Evolutionary conservation across 2,329 filamentous ascomycete species (phyloP).

Genomic region (Cephalotrichum gorgonifer): DNA sequence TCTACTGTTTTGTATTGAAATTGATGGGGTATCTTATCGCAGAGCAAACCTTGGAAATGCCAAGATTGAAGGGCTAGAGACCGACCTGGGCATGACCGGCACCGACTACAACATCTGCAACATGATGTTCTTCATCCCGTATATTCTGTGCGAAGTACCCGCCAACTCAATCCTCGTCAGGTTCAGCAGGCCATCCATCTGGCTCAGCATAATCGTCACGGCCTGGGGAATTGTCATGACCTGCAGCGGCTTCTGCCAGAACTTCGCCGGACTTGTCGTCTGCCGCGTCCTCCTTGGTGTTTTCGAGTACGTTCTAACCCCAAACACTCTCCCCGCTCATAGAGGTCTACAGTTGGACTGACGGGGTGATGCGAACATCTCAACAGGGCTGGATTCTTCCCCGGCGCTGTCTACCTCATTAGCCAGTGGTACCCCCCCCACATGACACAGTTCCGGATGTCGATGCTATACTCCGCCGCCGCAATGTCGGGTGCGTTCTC

Average conservation of each 20-base stretch:
- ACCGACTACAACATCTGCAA: conserved; percentile 41
- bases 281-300: conserved; percentile 13
- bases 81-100: conserved; percentile 35
- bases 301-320: conserved; percentile 14
- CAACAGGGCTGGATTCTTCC: conserved; percentile 4
- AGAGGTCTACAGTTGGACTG: no score
- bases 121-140: conserved; percentile 46
- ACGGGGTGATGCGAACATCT: no score
- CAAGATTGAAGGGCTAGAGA: conserved; percentile 25
- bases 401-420: conserved; percentile 18
- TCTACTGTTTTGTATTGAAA: not conserved
- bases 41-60: conserved; percentile 15
- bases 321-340: no score
- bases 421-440: conserved; percentile 19
- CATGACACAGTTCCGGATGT: conserved; percentile 17
- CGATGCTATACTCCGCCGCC: conserved; percentile 23
- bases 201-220: conserved; percentile 10
- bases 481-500: conserved; percentile 30
- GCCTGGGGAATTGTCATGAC: conserved; percentile 14
- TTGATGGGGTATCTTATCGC: not conserved
- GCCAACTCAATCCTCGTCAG: conserved; percentile 18
- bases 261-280: conserved; percentile 11
- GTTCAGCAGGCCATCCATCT: conserved; percentile 11
- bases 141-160: conserved; percentile 13
- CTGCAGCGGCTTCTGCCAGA: conserved; percentile 12